A percentile compares a stretch with the other conserved stretches of the same genome.
Evolutionary conservation across 306 rosid species (phyloP).

Genomic region (Rosa chinensis): DNA sequence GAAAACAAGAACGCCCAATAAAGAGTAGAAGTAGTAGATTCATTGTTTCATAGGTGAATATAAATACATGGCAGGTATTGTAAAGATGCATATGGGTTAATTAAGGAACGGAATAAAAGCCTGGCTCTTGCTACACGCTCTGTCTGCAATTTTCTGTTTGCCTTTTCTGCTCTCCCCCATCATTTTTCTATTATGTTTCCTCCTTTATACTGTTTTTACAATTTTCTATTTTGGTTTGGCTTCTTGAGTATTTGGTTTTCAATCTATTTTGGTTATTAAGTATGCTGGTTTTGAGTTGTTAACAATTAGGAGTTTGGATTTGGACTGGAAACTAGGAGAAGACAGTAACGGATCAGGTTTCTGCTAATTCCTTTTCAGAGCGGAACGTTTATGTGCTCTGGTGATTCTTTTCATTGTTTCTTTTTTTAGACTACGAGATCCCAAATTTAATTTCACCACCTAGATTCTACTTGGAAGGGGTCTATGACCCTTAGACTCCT

Average conservation of each 20-base stretch:
- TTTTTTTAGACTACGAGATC: too few relatives aligned
- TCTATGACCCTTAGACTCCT: too few relatives aligned
- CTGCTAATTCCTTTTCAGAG: too few relatives aligned
- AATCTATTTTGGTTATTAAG: not conserved
- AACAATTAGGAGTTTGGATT: constrained; percentile 10
- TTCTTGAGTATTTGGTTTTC: not conserved
- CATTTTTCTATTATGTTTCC: not conserved
- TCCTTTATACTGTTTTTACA: too few relatives aligned
- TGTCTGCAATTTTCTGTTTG: constrained; percentile 8
- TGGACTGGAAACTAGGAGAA: too few relatives aligned
- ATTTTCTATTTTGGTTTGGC: not conserved
- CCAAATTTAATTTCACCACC: too few relatives aligned
- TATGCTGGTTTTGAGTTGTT: constrained; percentile 5
- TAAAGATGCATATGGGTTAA: not conserved
- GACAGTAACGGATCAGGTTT: too few relatives aligned
- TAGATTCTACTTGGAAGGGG: too few relatives aligned
- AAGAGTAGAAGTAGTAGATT: constrained; percentile 15
- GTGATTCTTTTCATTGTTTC: too few relatives aligned
- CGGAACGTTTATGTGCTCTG: too few relatives aligned
- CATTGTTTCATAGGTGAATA: constrained; percentile 7
- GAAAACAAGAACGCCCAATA: constrained; percentile 30
- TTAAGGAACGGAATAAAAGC: not conserved
- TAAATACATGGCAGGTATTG: not conserved
- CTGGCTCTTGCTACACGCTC: constrained; percentile 23
- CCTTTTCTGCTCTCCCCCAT: not conserved